phyloP scores from a whole-genome alignment of 2,329 filamentous ascomycete species.

The Pseudopithomyces chartarum region DNA sequence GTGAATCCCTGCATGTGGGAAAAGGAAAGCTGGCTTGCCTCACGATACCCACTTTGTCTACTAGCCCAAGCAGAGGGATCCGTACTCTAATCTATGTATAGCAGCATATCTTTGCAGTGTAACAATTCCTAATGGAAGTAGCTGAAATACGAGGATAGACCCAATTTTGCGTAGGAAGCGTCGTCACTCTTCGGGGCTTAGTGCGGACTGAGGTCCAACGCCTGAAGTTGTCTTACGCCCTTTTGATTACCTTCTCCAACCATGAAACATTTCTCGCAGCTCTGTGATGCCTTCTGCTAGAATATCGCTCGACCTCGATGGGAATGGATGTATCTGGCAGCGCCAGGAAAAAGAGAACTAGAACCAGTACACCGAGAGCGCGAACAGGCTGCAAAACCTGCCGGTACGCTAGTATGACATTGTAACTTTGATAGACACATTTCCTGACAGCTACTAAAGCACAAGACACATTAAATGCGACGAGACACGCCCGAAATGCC shows the following conservation, averaged over 20 bases:
- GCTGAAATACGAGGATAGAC: no score
- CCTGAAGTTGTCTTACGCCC: neutral
- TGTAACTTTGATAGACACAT: neutral
- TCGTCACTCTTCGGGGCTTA: constrained; percentile 2
- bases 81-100: no score
- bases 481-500: constrained; percentile 5
- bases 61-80: no score
- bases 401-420: constrained; percentile 6
- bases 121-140: no score
- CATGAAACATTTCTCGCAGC: neutral
- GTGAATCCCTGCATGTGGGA: no score
- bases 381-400: constrained; percentile 10
- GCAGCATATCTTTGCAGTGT: no score
- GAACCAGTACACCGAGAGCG: constrained; percentile 8
- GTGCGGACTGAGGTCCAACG: neutral
- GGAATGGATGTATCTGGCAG: neutral
- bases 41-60: no score
- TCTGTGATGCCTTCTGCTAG: neutral
- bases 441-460: neutral
- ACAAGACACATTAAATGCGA: constrained; percentile 11
- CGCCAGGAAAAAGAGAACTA: neutral
- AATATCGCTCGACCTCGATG: neutral
- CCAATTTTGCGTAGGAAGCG: no score
- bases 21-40: no score
- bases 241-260: neutral